A percentile compares a stretch with the other conserved stretches of the same genome.
Conservation (phyloP, 805 yeast genomes). For the Spathaspora passalidarum region DNA sequence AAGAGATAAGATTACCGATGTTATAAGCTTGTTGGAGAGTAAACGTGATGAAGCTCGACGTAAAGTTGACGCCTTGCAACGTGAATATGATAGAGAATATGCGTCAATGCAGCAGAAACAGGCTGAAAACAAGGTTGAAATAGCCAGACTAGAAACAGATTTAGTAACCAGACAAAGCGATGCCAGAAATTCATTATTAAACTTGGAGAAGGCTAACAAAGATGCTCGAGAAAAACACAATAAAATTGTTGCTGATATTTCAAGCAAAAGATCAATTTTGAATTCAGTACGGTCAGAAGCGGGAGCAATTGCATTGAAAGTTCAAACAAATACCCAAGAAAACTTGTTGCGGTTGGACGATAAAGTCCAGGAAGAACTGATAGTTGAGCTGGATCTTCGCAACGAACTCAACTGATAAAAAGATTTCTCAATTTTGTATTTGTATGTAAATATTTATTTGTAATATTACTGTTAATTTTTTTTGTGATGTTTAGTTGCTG, state of each 20-base stretch:
- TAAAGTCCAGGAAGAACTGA: conserved; percentile 18
- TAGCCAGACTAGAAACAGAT: conserved; percentile 61
- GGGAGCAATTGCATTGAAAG: conserved; percentile 41
- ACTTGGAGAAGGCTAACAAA: conserved; percentile 45
- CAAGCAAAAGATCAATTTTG: background rate
- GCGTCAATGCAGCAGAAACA: background rate
- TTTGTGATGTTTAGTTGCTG: no score
- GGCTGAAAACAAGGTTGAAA: conserved; percentile 28
- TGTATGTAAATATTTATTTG: no score
- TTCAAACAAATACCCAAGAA: conserved; percentile 66
- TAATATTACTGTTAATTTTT: no score
- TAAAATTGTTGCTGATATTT: background rate
- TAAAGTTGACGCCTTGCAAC: conserved; percentile 47
- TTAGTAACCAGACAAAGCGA: conserved; percentile 43
- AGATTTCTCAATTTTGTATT: no score
- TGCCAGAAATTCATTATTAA: conserved; percentile 52
- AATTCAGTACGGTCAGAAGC: background rate
- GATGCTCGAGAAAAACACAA: background rate
- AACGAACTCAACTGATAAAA: no score
- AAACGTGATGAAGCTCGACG: conserved; percentile 47
- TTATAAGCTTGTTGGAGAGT: conserved; percentile 43
- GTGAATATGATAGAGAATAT: conserved; percentile 46
- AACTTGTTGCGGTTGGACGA: conserved; percentile 59
- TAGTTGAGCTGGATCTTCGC: background rate
- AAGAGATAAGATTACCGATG: conserved; percentile 54